Base-by-base conservation (phyloP, 2,329 filamentous ascomycete species). In the Aschersonia sp. region DNA sequence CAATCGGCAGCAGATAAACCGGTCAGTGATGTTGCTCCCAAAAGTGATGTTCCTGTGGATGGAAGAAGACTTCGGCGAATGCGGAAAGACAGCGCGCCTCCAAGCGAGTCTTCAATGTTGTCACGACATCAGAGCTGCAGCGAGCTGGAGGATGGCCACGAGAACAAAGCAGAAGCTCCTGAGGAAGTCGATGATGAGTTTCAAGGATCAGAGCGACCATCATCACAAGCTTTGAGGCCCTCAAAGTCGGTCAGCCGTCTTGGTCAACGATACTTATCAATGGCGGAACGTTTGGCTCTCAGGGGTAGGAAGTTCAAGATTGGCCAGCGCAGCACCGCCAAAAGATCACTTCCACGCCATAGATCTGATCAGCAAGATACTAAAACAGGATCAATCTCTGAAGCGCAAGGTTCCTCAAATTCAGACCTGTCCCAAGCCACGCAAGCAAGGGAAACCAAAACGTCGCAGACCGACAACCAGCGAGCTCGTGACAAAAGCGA, bases 261-360 rank as follows among this genome's bases (percentile, higher is more conserved):
- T 12, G 35, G 35, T 38, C 56, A 56, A 9, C 59, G 64, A 9
- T 68, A 73, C 45, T 64, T 79, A 63, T 78, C 76, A 5, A 71
- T 80, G 70, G 68, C 70, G 40, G 75, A 79, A 54, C 68, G 74
- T n/a, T 72, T 77, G 67, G 73, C 69, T 35, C 61, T 75, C 2
- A 67, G 63, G 46, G 75, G 75, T 9, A 77, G 69, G 58, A 71
- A 67, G 47, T 69, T 79, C 52, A 75, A 69, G 59, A 77, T 78
- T 43, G 62, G 65, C 29, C 60, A 61, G 48, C 62, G 64, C 10
- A 68, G 59, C 50, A 47, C 53, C 5, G 51, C 42, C 10, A 20
- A 31, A 28, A 44, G 40, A 41, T 30, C 9, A 7, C 32, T 30
- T 9, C 28, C 10, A 30, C 45, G 44, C 3, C 38, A 30, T 4